Evolutionary conservation across 2,329 filamentous ascomycete species (phyloP).

Genomic region (Fusarium globosum): DNA sequence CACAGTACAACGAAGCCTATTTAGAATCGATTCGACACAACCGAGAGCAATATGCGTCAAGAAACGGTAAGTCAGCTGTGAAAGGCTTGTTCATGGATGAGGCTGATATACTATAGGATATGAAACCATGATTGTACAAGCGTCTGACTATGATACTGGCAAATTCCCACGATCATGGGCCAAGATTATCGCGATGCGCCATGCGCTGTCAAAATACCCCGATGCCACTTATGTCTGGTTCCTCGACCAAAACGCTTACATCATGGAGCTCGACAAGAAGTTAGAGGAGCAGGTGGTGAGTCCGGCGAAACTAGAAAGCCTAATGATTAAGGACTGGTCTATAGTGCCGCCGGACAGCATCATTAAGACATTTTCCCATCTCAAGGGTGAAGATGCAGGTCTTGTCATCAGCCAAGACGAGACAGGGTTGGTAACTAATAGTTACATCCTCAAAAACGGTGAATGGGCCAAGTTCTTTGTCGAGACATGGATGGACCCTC

Average conservation of each 20-base stretch:
- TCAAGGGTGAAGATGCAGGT: slow-evolving; percentile 82
- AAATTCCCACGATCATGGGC: slow-evolving; percentile 74
- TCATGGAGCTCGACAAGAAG: slow-evolving; percentile 82
- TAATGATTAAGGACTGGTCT: slow-evolving; percentile 87
- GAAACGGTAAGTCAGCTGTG: slow-evolving; percentile 74
- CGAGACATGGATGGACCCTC: slow-evolving; percentile 95
- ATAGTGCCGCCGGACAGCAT: slow-evolving; percentile 96
- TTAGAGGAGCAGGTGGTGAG: slow-evolving; percentile 79
- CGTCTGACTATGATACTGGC: slow-evolving; percentile 78
- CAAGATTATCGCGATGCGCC: slow-evolving; percentile 85
- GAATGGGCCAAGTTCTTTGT: slow-evolving; percentile 94
- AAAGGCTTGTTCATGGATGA: neutral
- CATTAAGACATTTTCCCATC: slow-evolving; percentile 89
- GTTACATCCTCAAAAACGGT: slow-evolving; percentile 83
- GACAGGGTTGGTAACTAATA: slow-evolving; percentile 79
- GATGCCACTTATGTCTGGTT: slow-evolving; percentile 87
- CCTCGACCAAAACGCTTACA: slow-evolving; percentile 84
- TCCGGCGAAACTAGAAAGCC: slow-evolving; percentile 72
- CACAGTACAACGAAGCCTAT: slow-evolving; percentile 72
- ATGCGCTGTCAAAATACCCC: slow-evolving; percentile 85
- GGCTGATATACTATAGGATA: slow-evolving; percentile 73
- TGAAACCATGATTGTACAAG: slow-evolving; percentile 81
- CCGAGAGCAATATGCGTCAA: slow-evolving; percentile 82
- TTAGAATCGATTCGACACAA: slow-evolving; percentile 82
- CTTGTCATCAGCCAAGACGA: slow-evolving; percentile 87